Evolutionary conservation across 306 rosid species (phyloP).

Genomic region (Prunus armeniaca): DNA sequence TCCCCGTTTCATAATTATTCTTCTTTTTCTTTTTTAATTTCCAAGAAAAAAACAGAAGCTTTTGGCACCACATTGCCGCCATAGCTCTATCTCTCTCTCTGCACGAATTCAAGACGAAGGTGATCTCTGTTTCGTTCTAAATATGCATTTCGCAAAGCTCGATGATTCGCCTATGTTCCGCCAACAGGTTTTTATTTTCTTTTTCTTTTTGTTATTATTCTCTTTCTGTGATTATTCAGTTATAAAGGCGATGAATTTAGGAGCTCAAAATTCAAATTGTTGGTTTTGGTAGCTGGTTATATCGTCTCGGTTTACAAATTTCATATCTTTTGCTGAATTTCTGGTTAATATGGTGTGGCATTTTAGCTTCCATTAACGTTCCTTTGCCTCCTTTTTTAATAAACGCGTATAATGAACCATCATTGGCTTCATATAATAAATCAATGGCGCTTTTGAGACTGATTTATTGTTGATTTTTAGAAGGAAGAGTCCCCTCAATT

Average conservation of each 20-base stretch:
- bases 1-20: not conserved
- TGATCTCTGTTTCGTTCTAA: not conserved
- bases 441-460: not conserved
- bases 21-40: not conserved
- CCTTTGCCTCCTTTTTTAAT: not conserved
- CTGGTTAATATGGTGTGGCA: not conserved
- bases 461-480: not conserved
- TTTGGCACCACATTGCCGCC: not conserved
- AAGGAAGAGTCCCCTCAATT: not conserved
- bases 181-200: constrained; percentile 66
- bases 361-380: not conserved
- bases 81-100: not conserved
- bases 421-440: not conserved
- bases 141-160: constrained; percentile 89
- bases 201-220: not conserved
- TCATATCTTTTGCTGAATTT: not conserved
- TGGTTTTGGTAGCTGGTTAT: not conserved
- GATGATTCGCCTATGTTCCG: constrained; percentile 99
- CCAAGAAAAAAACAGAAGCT: not conserved
- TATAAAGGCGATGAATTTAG: not conserved
- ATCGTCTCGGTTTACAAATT: not conserved
- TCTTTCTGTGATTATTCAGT: not conserved
- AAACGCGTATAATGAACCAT: not conserved
- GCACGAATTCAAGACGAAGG: not conserved
- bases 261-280: not conserved